Conservation (phyloP, 2,329 filamentous ascomycete genomes). For the Colletotrichum somersetense region DNA sequence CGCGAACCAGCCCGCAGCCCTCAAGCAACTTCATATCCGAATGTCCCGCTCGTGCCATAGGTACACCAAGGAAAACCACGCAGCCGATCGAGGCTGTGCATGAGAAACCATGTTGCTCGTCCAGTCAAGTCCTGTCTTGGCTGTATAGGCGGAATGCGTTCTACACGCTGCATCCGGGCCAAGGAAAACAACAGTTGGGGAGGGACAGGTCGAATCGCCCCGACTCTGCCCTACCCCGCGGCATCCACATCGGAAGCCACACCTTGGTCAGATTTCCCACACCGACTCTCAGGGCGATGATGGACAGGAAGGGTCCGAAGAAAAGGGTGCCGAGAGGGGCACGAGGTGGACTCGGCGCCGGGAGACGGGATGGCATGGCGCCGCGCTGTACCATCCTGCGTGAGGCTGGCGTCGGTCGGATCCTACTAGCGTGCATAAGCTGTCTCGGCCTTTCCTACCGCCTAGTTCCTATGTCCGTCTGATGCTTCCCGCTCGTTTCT, state of each 20-base stretch:
- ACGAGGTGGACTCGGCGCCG: conserved; percentile 7
- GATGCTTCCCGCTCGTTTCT: neutral
- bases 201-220: neutral
- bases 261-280: conserved; percentile 15
- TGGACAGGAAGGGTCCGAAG: neutral
- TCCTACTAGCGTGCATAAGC: conserved; percentile 15
- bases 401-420: conserved; percentile 14
- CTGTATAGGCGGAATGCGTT: neutral
- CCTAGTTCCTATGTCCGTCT: neutral
- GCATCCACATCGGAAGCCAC: neutral
- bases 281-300: conserved; percentile 1
- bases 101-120: too few relatives aligned
- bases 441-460: neutral
- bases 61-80: neutral
- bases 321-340: neutral
- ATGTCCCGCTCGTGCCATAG: neutral
- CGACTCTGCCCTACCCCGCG: neutral
- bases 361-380: neutral
- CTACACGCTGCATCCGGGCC: neutral
- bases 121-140: too few relatives aligned
- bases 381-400: neutral
- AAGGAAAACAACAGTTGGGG: neutral
- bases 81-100: neutral
- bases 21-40: neutral
- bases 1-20: conserved; percentile 6